A percentile compares a stretch with the other conserved stretches of the same genome.
Evolutionary conservation across 768 basidiomycete genomes (phyloP).

Genomic region (Phylloporus rhodoxanthus): DNA sequence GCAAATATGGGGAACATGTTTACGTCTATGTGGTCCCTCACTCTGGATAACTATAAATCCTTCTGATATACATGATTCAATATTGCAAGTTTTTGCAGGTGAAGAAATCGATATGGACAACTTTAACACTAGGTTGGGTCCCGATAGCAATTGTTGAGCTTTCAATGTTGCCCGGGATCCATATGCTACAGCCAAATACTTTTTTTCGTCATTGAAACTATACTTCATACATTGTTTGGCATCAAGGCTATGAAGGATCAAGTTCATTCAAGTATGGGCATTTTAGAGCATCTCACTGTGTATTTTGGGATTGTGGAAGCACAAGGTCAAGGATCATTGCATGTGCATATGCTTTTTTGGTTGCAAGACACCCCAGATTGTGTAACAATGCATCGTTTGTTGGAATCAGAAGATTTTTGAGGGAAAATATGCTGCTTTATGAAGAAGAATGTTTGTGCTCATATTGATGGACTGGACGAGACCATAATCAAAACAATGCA

Average conservation of each 20-base stretch:
- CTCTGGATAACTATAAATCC: background rate
- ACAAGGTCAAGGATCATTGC: background rate
- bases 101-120: background rate
- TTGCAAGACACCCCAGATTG: background rate
- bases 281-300: background rate
- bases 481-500: background rate
- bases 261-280: background rate
- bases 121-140: background rate
- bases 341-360: conserved; percentile 2
- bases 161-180: background rate
- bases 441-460: background rate
- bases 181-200: conserved; percentile 3
- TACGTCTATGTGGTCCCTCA: background rate
- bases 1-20: background rate
- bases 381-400: background rate
- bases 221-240: background rate
- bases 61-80: background rate
- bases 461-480: background rate
- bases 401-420: background rate
- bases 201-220: background rate
- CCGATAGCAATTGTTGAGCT: background rate
- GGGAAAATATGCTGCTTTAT: background rate
- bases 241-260: background rate
- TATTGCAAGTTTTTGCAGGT: background rate
- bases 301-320: background rate